These are phyloP conservation scores for Cornus controversa DNA, from an alignment of 148 eudicot genomes.

Conservation along the genomic window DNA sequence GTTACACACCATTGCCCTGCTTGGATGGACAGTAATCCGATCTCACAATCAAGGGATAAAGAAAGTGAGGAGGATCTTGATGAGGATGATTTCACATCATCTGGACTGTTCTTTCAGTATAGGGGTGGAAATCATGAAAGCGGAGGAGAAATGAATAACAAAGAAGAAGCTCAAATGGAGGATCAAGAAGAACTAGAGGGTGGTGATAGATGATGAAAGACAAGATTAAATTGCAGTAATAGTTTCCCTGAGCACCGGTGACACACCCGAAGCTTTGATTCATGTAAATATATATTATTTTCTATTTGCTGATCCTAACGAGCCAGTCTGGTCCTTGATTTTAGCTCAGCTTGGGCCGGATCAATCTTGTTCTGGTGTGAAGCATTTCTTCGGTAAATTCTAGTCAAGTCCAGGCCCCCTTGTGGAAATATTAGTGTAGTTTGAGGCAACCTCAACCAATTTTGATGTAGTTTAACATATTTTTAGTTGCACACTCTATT, in stretches of 20 bases:
- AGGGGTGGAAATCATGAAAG: conserved; percentile 35
- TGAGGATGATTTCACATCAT: conserved; percentile 42
- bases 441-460: not conserved
- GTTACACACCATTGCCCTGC: conserved; percentile 55
- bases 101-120: conserved; percentile 48
- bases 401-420: not conserved
- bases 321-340: not conserved
- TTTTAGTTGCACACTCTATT: not conserved
- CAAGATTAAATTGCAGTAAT: too few relatives aligned
- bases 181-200: conserved; percentile 86
- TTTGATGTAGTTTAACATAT: not conserved
- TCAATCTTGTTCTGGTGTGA: not conserved
- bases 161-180: conserved; percentile 70
- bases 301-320: not conserved
- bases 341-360: not conserved
- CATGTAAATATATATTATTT: not conserved
- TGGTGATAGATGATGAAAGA: conserved; percentile 48
- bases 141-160: conserved; percentile 35
- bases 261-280: not conserved
- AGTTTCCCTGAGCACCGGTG: too few relatives aligned
- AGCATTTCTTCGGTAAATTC: not conserved
- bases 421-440: not conserved
- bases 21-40: conserved; percentile 45
- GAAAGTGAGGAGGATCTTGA: conserved; percentile 63
- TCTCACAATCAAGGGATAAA: conserved; percentile 31